Conservation (phyloP, 2,329 filamentous ascomycete genomes). For the Paracoccidioides brasiliensis region DNA sequence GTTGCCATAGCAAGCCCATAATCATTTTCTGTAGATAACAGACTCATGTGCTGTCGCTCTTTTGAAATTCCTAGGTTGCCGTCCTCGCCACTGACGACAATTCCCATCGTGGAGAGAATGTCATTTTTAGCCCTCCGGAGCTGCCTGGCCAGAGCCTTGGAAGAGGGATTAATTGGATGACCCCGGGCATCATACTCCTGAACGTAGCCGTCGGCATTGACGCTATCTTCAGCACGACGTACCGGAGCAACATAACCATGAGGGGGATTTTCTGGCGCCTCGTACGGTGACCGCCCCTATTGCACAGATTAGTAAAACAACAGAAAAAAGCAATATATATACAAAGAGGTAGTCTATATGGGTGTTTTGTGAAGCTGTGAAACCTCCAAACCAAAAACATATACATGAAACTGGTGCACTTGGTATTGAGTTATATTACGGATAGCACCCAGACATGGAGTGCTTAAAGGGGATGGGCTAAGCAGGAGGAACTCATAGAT, state of each 20-base stretch:
- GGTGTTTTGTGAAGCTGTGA: no score
- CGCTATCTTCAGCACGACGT: conserved; percentile 14
- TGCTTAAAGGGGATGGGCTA: no score
- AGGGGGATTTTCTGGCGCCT: conserved; percentile 24
- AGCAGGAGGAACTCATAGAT: not conserved
- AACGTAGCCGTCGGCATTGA: conserved; percentile 31
- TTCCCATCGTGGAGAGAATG: conserved; percentile 36
- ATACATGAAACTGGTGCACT: not conserved
- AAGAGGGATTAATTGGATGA: conserved; percentile 34
- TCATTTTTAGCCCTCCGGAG: conserved; percentile 39
- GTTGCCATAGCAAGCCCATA: conserved; percentile 31
- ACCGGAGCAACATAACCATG: conserved; percentile 13
- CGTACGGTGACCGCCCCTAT: conserved; percentile 35
- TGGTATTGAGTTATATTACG: no score
- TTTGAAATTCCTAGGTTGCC: conserved; percentile 22
- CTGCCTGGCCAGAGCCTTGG: conserved; percentile 26
- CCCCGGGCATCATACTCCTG: conserved; percentile 37
- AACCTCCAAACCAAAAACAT: not conserved
- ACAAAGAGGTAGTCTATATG: not conserved
- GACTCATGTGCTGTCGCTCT: conserved; percentile 27
- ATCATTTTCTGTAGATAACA: conserved; percentile 31
- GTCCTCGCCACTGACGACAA: conserved; percentile 33
- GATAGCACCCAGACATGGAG: not conserved
- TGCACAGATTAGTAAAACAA: conserved; percentile 8
- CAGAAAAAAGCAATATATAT: not conserved